Conservation (phyloP, 176 grass and related monocot genomes). For the Triticum dicoccoides region DNA sequence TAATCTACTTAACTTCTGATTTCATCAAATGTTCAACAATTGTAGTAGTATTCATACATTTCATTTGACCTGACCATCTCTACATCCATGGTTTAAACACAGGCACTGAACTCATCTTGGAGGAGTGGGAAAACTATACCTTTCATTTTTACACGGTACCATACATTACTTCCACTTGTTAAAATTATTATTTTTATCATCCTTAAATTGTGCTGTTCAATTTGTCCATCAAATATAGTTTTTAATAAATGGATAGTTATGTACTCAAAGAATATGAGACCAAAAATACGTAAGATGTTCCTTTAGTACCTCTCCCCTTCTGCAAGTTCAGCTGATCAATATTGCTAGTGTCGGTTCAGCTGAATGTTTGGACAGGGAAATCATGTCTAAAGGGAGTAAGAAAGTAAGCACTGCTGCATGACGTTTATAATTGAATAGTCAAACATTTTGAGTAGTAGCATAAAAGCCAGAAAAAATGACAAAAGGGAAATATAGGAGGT, state of each 20-base stretch:
- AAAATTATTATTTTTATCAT: not conserved
- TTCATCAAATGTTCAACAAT: not conserved
- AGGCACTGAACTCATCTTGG: constrained; percentile 84
- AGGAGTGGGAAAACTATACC: constrained; percentile 76
- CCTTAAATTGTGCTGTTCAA: not conserved
- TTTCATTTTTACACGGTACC: constrained; percentile 91
- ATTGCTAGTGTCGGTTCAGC: not conserved
- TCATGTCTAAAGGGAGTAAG: too few relatives aligned
- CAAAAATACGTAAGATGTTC: not conserved
- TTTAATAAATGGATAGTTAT: not conserved
- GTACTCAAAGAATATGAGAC: not conserved
- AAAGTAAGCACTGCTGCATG: too few relatives aligned
- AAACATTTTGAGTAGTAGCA: too few relatives aligned
- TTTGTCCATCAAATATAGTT: not conserved
- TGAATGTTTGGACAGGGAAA: too few relatives aligned
- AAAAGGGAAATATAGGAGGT: too few relatives aligned
- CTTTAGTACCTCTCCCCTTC: not conserved
- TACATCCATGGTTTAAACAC: constrained; percentile 15
- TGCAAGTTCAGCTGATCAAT: not conserved
- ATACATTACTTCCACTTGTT: constrained; percentile 17
- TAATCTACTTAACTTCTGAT: not conserved
- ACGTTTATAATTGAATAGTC: too few relatives aligned
- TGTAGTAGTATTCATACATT: not conserved
- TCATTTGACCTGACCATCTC: not conserved
- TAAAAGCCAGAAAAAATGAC: too few relatives aligned